These are phyloP conservation scores for Pezicula carpinea DNA, from an alignment of 2,329 filamentous ascomycete genomes.

Conservation along the genomic window DNA sequence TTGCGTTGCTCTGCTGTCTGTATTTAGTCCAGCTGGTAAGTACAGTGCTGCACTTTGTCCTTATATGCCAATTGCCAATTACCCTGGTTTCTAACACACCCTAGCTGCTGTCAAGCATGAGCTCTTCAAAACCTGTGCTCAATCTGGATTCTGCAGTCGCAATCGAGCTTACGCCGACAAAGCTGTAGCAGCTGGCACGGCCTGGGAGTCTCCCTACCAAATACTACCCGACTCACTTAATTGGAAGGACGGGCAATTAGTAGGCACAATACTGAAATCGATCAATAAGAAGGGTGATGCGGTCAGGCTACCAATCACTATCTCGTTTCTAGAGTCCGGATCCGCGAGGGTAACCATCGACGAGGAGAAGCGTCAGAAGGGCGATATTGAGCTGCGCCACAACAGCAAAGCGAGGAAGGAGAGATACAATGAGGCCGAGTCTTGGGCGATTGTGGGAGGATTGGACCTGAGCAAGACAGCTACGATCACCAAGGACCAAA, in stretches of 20 bases:
- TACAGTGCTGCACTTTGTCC: neutral
- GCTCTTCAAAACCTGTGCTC: conserved; percentile 94
- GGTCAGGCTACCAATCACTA: conserved; percentile 73
- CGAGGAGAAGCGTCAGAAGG: conserved; percentile 84
- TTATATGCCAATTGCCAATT: too few species aligned
- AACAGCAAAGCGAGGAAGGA: conserved; percentile 83
- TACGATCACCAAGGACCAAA: conserved; percentile 60
- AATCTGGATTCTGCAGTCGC: conserved; percentile 95
- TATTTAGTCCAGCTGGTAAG: conserved; percentile 63
- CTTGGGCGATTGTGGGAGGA: conserved; percentile 83
- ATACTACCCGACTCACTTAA: conserved; percentile 67
- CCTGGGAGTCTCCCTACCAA: conserved; percentile 77
- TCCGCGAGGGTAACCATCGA: conserved; percentile 84
- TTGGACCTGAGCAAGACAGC: conserved; percentile 68
- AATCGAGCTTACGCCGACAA: conserved; percentile 87
- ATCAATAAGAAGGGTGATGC: conserved; percentile 61
- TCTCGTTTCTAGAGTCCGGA: conserved; percentile 87
- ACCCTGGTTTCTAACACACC: conserved; percentile 15
- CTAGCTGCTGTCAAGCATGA: conserved; percentile 85
- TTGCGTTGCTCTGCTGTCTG: conserved; percentile 53
- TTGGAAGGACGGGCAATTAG: conserved; percentile 75
- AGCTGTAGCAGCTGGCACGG: conserved; percentile 57
- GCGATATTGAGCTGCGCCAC: conserved; percentile 83
- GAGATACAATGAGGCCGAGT: conserved; percentile 85
- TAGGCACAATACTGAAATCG: conserved; percentile 77